phyloP scores from a whole-genome alignment of 23 red algal species.

The Cyanidium caldarium region DNA sequence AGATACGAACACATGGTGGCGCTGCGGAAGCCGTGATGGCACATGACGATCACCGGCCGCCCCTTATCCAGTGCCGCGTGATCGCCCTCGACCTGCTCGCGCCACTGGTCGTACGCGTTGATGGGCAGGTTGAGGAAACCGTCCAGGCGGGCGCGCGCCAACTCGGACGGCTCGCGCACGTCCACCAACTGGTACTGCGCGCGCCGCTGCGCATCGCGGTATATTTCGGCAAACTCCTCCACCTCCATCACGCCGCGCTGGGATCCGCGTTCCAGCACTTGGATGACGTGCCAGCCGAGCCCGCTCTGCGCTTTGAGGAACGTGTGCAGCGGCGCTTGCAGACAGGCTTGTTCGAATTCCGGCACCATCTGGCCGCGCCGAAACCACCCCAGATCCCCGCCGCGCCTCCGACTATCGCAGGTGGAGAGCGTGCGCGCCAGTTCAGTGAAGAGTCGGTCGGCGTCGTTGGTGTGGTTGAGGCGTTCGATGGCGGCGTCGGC shows the following conservation, averaged over 20 bases:
- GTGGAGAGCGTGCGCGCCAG: conserved; percentile 12
- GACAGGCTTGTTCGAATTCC: conserved; percentile 61
- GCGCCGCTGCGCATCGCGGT: not conserved
- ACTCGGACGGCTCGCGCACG: conserved; percentile 45
- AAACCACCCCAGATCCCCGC: conserved; percentile 96
- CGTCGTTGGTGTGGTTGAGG: not conserved
- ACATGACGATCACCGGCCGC: conserved; percentile 82
- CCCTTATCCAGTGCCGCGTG: conserved; percentile 28
- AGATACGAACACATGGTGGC: conserved; percentile 70
- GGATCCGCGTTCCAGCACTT: conserved; percentile 44
- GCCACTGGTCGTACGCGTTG: conserved; percentile 34
- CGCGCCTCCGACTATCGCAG: conserved; percentile 21
- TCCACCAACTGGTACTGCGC: conserved; percentile 29
- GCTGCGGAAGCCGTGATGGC: conserved; percentile 79
- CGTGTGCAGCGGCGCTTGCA: conserved; percentile 25
- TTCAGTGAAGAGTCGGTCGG: not conserved
- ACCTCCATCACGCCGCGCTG: conserved; percentile 32
- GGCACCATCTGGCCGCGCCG: conserved; percentile 72
- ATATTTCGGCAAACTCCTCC: conserved; percentile 43
- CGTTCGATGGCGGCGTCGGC: conserved; percentile 7
- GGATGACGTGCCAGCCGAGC: conserved; percentile 88
- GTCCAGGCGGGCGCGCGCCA: conserved; percentile 31
- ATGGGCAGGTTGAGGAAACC: conserved; percentile 41
- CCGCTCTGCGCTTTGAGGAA: conserved; percentile 56
- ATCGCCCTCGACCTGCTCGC: conserved; percentile 31